Evolutionary conservation across 441 rosid genomes (phyloP).

Genomic region (Metrosideros polymorpha): DNA sequence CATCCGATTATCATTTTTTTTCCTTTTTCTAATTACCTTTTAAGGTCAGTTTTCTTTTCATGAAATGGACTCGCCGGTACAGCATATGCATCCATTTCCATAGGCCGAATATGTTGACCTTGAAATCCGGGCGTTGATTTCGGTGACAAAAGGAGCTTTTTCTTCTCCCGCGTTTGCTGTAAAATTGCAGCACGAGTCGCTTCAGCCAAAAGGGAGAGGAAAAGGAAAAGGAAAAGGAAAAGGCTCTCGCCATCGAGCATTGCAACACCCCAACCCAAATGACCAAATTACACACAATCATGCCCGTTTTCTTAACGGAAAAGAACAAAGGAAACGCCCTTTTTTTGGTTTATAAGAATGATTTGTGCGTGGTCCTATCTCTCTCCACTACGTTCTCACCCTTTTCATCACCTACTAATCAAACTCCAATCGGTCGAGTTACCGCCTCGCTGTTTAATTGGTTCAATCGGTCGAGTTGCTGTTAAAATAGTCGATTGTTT

Average conservation of each 20-base stretch:
- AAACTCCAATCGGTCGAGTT: neutral
- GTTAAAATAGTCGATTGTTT: neutral
- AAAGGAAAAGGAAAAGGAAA: neutral
- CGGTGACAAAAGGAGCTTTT: neutral
- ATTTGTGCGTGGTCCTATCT: neutral
- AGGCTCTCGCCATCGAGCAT: neutral
- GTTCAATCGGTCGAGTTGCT: neutral
- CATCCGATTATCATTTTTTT: accelerated
- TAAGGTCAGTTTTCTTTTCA: neutral
- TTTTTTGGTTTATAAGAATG: neutral
- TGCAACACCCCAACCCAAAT: neutral
- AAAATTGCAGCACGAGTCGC: neutral
- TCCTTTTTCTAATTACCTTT: accelerated
- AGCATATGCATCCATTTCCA: neutral
- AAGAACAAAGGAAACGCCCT: neutral
- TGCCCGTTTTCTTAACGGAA: neutral
- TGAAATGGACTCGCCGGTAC: accelerated
- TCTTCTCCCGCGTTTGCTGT: neutral
- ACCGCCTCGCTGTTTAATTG: accelerated
- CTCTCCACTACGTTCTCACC: neutral
- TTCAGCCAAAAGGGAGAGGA: neutral
- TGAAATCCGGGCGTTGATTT: neutral
- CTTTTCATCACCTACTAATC: neutral
- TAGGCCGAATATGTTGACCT: neutral
- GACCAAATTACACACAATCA: neutral